Evolutionary conservation across 495 filamentous ascomycete species (phyloP), one percentile per base, ranked within the genome.

Genomic region (Penicillium cosmopolitanum): DNA sequence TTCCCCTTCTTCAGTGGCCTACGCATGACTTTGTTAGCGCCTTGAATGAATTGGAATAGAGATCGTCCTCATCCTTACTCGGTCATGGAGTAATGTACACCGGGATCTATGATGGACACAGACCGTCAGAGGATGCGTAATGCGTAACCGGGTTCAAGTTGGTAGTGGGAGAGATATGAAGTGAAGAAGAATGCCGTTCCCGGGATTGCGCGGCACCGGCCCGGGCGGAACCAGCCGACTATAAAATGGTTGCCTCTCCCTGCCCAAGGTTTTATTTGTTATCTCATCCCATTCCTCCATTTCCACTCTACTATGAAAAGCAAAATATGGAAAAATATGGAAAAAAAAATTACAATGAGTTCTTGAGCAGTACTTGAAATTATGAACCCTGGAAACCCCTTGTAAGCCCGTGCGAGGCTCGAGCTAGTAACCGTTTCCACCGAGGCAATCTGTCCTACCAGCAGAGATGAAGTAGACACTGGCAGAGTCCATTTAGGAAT

Each of bases 1-100:
- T 76, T 80, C 28, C 66, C 68, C 47, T 75, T 70, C 66, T 69
- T 74, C 46, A 74, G 73, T 50, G 78, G 72, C 57, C 63, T 70
- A 50, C 51, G 53, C 21, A 34, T 36, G 1, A 7, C 31, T 51
- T 62, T 60, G 50, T 67, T 50, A 69, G 47, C 34, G 25, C 9
- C 11, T 4, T 23, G 28, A 48, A 28, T 21, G 19, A 10, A 42
- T 33, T 19, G 33, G 11, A 57, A 18, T 25, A 57, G 38, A 19
- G 28, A 16, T 18, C 16, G 18, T 15, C 28, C 57, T 19, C 65
- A 66, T 15, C 28, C 57, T 23, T 66, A 66, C 63, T 65, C 73
- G 1, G 67, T 48, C 33, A 62, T 63, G 16, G n/a, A 33, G 18
- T 5, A 4, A 31, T 31, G 28, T 31, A 31, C 28, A 28, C 42